Evolutionary conservation across 495 filamentous ascomycete species (phyloP).

Genomic region (Talaromyces thailandensis): DNA sequence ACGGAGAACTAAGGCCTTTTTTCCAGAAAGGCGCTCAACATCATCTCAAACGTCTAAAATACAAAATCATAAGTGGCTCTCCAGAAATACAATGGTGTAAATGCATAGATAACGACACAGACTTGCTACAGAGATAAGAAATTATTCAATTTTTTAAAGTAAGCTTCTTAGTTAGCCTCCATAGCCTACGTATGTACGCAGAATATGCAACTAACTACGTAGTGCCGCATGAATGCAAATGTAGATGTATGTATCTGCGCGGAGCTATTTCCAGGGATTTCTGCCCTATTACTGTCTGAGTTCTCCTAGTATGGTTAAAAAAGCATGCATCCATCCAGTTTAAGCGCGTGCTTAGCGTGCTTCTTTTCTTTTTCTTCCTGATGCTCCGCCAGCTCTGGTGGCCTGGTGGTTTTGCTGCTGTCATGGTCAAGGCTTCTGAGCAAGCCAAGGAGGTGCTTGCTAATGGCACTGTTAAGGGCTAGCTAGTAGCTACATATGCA

Average conservation of each 20-base stretch:
- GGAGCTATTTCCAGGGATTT: not conserved
- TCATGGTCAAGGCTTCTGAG: too few species aligned
- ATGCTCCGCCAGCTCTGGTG: too few species aligned
- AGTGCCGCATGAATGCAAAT: too few species aligned
- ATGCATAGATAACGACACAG: not conserved
- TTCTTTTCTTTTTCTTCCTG: not conserved
- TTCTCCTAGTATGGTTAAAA: too few species aligned
- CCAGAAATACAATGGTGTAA: not conserved
- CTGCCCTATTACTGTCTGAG: not conserved
- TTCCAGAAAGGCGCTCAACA: not conserved
- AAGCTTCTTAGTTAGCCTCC: not conserved
- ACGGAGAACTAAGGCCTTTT: not conserved
- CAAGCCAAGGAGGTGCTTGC: too few species aligned
- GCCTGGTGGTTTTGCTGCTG: too few species aligned
- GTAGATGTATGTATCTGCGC: too few species aligned
- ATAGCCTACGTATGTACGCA: too few species aligned
- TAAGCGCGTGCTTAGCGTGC: not conserved
- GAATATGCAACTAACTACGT: too few species aligned
- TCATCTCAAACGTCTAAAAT: too few species aligned
- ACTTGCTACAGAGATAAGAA: not conserved
- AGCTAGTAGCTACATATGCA: not conserved
- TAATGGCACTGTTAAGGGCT: not conserved
- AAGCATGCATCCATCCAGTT: not conserved
- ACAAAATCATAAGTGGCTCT: not conserved
- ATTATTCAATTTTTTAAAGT: not conserved